A percentile compares a stretch with the other conserved stretches of the same genome.
Conservation (phyloP, 2,329 filamentous ascomycete genomes). For the Fusarium sp. region DNA sequence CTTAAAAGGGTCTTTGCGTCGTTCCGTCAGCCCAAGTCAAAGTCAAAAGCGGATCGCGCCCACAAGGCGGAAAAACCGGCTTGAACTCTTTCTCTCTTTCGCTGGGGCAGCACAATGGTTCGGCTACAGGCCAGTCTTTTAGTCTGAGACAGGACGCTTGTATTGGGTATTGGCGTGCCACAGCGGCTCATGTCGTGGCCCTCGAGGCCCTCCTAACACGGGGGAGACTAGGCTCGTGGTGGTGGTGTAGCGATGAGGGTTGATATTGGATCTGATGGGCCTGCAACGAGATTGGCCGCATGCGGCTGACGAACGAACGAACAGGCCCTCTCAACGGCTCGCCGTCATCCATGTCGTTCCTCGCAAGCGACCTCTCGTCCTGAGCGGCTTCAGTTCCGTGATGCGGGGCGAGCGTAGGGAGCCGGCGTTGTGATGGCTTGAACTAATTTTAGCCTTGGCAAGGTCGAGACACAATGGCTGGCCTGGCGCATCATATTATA, state of each 20-base stretch:
- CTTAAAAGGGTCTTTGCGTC: slow-evolving; percentile 41
- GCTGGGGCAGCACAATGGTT: slow-evolving; percentile 31
- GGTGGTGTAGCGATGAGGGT: background rate
- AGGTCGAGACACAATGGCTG: slow-evolving; percentile 36
- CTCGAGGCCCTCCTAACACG: slow-evolving; percentile 29
- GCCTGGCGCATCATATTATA: slow-evolving; percentile 8
- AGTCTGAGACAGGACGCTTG: slow-evolving; percentile 30
- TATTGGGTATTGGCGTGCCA: slow-evolving; percentile 39
- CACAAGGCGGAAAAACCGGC: slow-evolving; percentile 7
- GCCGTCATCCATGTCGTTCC: slow-evolving; percentile 12
- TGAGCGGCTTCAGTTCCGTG: slow-evolving; percentile 10
- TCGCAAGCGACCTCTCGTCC: slow-evolving; percentile 4
- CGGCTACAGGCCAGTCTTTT: slow-evolving; percentile 38
- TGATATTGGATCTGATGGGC: slow-evolving; percentile 11
- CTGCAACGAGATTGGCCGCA: slow-evolving; percentile 10
- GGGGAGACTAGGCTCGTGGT: slow-evolving; percentile 6
- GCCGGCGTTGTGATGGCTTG: slow-evolving; percentile 37
- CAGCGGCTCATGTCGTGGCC: slow-evolving; percentile 35
- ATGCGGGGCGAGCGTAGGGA: slow-evolving; percentile 24
- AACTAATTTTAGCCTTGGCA: slow-evolving; percentile 43
- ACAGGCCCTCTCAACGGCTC: slow-evolving; percentile 2
- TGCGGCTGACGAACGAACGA: slow-evolving; percentile 12
- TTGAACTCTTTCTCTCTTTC: slow-evolving; percentile 4
- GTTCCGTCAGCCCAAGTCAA: slow-evolving; percentile 28
- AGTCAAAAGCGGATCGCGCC: slow-evolving; percentile 25